Evolutionary conservation across 1,139 yeast species (phyloP).

Genomic region (Pichia sp.): DNA sequence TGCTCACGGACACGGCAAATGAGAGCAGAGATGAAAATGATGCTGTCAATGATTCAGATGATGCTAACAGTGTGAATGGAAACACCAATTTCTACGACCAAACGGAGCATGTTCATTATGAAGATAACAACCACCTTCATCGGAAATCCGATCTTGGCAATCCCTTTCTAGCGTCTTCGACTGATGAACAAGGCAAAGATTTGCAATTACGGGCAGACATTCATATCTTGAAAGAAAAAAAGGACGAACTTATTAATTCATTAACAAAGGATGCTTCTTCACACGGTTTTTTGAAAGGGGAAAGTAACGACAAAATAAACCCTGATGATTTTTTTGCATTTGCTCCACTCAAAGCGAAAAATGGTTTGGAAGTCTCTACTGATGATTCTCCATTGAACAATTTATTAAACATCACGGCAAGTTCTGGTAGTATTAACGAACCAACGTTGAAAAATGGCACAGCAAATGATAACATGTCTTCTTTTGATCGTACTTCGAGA

Average conservation of each 20-base stretch:
- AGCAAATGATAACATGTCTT: neutral
- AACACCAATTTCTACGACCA: neutral
- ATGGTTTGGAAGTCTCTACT: neutral
- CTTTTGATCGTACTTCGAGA: too few relatives aligned
- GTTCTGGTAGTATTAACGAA: neutral
- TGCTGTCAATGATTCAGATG: slow-evolving; percentile 1
- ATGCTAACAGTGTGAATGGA: slow-evolving; percentile 1
- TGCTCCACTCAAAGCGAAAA: slow-evolving; percentile 2
- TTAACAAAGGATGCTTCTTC: slow-evolving; percentile 18
- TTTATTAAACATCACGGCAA: slow-evolving; percentile 4
- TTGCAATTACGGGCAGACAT: slow-evolving; percentile 10
- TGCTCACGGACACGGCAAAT: slow-evolving; percentile 8
- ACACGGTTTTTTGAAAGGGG: slow-evolving; percentile 6
- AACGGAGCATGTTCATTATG: slow-evolving; percentile 10
- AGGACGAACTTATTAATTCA: slow-evolving; percentile 24
- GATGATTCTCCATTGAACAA: slow-evolving; percentile 16
- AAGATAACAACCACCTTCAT: slow-evolving; percentile 1
- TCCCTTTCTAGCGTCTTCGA: slow-evolving; percentile 16
- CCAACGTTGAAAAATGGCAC: neutral
- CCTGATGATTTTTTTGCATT: slow-evolving; percentile 3
- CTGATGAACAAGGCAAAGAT: neutral
- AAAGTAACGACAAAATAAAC: slow-evolving; percentile 1
- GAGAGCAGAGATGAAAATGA: slow-evolving; percentile 2
- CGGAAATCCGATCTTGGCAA: slow-evolving; percentile 9
- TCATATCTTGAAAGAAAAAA: slow-evolving; percentile 21